Evolutionary conservation across 805 yeast genomes (phyloP).

Genomic region (Huiozyma sinensis): DNA sequence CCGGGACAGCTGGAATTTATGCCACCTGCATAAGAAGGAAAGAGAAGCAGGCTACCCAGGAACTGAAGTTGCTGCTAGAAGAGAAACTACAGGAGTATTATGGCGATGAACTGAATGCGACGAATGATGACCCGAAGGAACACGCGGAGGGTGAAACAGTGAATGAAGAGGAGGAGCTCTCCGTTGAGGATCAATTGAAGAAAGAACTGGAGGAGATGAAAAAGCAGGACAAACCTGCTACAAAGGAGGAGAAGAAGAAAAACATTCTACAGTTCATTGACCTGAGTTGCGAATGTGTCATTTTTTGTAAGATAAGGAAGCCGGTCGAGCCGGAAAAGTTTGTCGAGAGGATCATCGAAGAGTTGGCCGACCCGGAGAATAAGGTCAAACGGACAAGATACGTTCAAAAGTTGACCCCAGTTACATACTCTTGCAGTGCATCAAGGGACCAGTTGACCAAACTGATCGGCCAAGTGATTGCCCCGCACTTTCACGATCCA

Average conservation of each 20-base stretch:
- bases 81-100: conserved; percentile 42
- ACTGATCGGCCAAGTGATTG: conserved; percentile 48
- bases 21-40: conserved; percentile 80
- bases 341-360: conserved; percentile 53
- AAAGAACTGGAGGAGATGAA: conserved; percentile 60
- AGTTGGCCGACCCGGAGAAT: conserved; percentile 37
- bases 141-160: conserved; percentile 25
- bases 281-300: conserved; percentile 70
- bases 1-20: conserved; percentile 77
- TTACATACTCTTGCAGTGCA: conserved; percentile 65
- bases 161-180: conserved; percentile 33
- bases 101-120: conserved; percentile 27
- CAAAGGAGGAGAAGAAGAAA: conserved; percentile 31
- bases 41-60: conserved; percentile 70
- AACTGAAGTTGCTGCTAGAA: conserved; percentile 47
- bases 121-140: conserved; percentile 12
- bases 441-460: conserved; percentile 54
- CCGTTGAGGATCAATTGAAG: conserved; percentile 68
- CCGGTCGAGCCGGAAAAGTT: conserved; percentile 74
- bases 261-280: conserved; percentile 48
- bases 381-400: conserved; percentile 50
- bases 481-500: conserved; percentile 53
- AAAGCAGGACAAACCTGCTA: conserved; percentile 25
- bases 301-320: conserved; percentile 68
- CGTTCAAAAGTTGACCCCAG: conserved; percentile 72